Percentiles rank a stretch among this genome's conserved stretches.
Evolutionary conservation across 2,329 filamentous ascomycete species (phyloP).

Genomic region (Arthrinium phaeospermum): DNA sequence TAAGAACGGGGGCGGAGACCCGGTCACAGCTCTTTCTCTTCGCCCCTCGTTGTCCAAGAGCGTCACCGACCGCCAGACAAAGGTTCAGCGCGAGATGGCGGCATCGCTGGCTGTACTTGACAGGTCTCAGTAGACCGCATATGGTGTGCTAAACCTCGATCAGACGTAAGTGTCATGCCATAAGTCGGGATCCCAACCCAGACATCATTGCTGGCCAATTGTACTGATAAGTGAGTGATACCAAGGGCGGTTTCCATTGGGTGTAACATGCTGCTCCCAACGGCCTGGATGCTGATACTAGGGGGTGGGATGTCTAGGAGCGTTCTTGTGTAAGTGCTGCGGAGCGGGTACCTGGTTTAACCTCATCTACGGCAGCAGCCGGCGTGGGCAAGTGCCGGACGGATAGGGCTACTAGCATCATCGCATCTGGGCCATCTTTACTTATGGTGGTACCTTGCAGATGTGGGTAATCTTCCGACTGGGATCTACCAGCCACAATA

Average conservation of each 20-base stretch:
- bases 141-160: background rate
- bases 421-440: background rate
- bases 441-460: background rate
- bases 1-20: constrained; percentile 24
- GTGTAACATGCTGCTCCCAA: too few species aligned
- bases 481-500: background rate
- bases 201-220: too few species aligned
- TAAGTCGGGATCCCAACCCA: background rate
- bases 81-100: background rate
- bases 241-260: background rate
- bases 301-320: too few species aligned
- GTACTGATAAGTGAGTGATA: too few species aligned
- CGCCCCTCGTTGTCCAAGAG: constrained; percentile 16
- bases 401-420: background rate
- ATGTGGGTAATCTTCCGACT: background rate
- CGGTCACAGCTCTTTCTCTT: constrained; percentile 24
- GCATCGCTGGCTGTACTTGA: background rate
- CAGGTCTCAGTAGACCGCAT: background rate
- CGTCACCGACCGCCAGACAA: background rate
- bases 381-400: background rate
- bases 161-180: background rate
- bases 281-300: too few species aligned
- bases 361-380: background rate
- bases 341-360: too few species aligned
- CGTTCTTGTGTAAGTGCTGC: too few species aligned